Conservation (phyloP, 2,329 filamentous ascomycete species). For the Talaromyces sp. region DNA sequence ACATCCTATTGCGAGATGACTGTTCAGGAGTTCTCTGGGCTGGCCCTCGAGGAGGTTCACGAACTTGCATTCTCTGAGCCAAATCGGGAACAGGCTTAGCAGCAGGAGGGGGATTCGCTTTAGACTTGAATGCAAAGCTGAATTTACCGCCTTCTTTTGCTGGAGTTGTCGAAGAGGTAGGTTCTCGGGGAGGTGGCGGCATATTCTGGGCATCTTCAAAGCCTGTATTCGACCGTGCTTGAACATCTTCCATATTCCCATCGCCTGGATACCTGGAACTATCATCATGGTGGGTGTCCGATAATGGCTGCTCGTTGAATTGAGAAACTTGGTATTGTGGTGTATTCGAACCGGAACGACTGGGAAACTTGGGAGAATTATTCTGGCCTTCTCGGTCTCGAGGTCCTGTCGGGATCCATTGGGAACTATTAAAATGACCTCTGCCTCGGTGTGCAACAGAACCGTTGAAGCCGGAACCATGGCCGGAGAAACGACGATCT, state of each 20-base stretch:
- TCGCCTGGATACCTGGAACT: conserved; percentile 60
- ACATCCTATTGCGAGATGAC: conserved; percentile 39
- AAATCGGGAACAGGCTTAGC: conserved; percentile 53
- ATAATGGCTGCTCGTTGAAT: conserved; percentile 31
- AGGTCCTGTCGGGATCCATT: conserved; percentile 65
- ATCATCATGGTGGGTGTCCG: conserved; percentile 31
- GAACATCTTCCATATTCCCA: conserved; percentile 63
- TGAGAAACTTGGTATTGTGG: conserved; percentile 27
- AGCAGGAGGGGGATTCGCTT: conserved; percentile 58
- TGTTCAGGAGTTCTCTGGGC: conserved; percentile 38
- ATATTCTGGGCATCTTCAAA: conserved; percentile 49
- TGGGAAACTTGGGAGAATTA: conserved; percentile 40
- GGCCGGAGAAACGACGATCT: conserved; percentile 46
- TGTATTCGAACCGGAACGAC: conserved; percentile 29
- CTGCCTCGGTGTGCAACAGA: conserved; percentile 53
- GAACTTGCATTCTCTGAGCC: conserved; percentile 46
- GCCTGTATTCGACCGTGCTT: conserved; percentile 47
- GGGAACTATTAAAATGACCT: conserved; percentile 64
- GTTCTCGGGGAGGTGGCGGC: conserved; percentile 56
- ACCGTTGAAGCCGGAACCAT: conserved; percentile 47
- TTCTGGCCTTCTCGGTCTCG: conserved; percentile 52
- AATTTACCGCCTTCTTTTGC: conserved; percentile 66
- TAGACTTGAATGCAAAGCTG: conserved; percentile 89
- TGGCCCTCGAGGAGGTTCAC: conserved; percentile 41
- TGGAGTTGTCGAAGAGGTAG: conserved; percentile 52